Base-by-base conservation (phyloP, 345 rosid species). In the Hibiscus tridactylites region DNA sequence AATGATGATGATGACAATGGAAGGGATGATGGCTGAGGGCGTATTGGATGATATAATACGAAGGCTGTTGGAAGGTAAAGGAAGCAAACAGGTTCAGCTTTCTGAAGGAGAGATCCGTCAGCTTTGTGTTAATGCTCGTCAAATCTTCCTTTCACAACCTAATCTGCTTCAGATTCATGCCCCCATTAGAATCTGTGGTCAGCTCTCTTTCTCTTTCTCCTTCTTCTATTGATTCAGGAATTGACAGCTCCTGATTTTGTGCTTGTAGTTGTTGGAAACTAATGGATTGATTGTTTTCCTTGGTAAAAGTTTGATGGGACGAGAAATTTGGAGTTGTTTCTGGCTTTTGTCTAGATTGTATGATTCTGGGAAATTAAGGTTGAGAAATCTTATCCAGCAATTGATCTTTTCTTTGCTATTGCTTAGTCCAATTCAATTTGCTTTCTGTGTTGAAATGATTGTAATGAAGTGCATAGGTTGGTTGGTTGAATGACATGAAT, bases 21-120 rank as follows among this genome's bases (percentile, higher is more conserved):
- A 86, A 78, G 92, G 90, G 37, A 80, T 83, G 83, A 87, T 91
- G 91, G 96, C 91, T 80, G 83, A 77, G 75, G 82, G 87, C 29
- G 91, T 84, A 2, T 76, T 96, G 90, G 98, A 96, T 83, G 99
- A 96, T 78, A 89, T 96, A 17, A 87, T 96, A 68, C 83, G 94
- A 82, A 89, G 98, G 82, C 78, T 96, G 26, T 79, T 96, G 79
- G 97, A 91, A 50, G 97, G 99, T 5, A 89, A 80, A 91, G 98
- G 97, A 68, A 88, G 91, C 6, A 92, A 88, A 75, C 99, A 92
- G 78, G 99, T 91, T 64, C 97, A 92, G 90, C 86, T 92, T n/a
- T 96, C 99, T 0, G 99, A 96, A 83, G 83, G 83, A 60, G 99
- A 96, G 92, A 92, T 96, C 88, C 97, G 99, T 71, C 99, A 91